phyloP scores from a whole-genome alignment of 2,329 filamentous ascomycete species.

The Alternaria viburni region DNA sequence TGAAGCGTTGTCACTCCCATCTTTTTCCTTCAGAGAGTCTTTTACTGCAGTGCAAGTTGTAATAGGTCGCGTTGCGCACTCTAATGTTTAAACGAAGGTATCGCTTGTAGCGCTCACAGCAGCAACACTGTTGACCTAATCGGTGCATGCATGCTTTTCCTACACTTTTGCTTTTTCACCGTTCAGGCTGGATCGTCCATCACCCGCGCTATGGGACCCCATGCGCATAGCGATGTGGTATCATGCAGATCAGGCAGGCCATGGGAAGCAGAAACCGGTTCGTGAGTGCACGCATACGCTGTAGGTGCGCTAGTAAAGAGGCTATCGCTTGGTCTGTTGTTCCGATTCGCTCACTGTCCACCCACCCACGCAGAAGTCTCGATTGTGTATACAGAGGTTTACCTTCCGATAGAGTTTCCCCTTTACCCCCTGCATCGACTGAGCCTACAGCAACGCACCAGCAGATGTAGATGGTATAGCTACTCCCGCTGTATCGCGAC shows the following conservation, averaged over 20 bases:
- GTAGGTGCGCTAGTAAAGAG: neutral
- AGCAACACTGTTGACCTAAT: neutral
- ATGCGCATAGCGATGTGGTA: neutral
- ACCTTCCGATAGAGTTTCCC: neutral
- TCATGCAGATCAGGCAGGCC: slow-evolving; percentile 1
- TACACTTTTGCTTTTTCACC: neutral
- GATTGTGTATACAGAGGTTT: neutral
- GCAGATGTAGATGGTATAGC: neutral
- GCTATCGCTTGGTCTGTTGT: neutral
- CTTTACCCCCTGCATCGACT: neutral
- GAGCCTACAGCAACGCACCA: neutral
- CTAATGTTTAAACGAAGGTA: neutral
- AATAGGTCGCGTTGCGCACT: neutral
- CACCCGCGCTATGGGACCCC: neutral
- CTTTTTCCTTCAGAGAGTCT: neutral
- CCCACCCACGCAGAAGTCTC: neutral
- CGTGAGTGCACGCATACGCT: neutral
- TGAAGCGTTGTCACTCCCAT: neutral
- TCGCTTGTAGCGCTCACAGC: neutral
- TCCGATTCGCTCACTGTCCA: neutral
- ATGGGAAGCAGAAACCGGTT: neutral
- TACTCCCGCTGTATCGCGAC: neutral
- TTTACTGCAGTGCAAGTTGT: neutral
- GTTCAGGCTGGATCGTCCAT: neutral
- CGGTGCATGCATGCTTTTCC: neutral